phyloP scores from a whole-genome alignment of 1,284 basidiomycete genomes.

The Tetrapyrgos nigripes region DNA sequence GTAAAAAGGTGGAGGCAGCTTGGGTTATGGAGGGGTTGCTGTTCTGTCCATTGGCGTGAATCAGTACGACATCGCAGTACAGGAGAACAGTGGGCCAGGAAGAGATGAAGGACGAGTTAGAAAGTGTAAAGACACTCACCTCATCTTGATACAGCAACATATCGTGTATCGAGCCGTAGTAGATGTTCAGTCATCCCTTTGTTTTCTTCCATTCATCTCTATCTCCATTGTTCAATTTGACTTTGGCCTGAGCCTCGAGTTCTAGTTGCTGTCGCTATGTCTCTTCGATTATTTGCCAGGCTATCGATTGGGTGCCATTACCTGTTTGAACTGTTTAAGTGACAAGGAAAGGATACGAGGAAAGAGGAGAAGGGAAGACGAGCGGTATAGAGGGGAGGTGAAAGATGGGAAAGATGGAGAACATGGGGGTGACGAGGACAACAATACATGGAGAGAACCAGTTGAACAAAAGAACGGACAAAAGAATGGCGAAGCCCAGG shows the following conservation, averaged over 20 bases:
- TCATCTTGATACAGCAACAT: slow-evolving; percentile 94
- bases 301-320: slow-evolving; percentile 93
- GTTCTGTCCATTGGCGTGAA: slow-evolving; percentile 54
- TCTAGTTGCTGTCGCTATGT: slow-evolving; percentile 75
- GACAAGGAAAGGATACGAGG: not conserved
- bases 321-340: slow-evolving; percentile 49
- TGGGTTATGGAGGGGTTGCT: slow-evolving; percentile 83
- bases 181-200: slow-evolving; percentile 73
- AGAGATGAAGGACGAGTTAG: too few species aligned
- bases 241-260: slow-evolving; percentile 17
- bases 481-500: too few species aligned
- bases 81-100: too few species aligned
- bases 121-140: slow-evolving; percentile 50
- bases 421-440: too few species aligned
- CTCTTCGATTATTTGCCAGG: slow-evolving; percentile 92
- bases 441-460: too few species aligned
- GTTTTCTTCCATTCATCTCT: too few species aligned
- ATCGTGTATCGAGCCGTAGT: slow-evolving; percentile 92
- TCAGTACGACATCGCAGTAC: not conserved
- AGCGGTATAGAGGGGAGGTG: too few species aligned
- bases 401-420: too few species aligned
- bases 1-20: slow-evolving; percentile 84
- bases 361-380: too few species aligned
- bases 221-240: too few species aligned
- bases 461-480: too few species aligned